These are phyloP conservation scores for Saccharomyces pastorianus DNA, from an alignment of 1,139 yeast genomes.

Conservation along the genomic window DNA sequence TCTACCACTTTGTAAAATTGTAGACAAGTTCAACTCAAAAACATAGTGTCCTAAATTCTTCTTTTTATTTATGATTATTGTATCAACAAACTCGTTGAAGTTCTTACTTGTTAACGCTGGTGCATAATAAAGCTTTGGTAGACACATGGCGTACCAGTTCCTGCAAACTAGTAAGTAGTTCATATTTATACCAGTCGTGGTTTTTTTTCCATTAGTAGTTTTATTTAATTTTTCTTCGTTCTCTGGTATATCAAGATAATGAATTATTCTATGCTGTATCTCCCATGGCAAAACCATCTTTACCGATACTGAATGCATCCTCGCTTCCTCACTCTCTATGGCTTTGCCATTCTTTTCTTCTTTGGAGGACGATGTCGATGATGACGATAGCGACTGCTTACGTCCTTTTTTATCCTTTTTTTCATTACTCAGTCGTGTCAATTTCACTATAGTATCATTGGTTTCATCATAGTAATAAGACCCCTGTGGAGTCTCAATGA, in stretches of 20 bases:
- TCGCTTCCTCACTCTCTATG: neutral
- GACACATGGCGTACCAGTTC: slow-evolving; percentile 48
- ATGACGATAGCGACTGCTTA: neutral
- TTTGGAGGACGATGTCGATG: neutral
- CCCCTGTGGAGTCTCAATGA: slow-evolving; percentile 11
- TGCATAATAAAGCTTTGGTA: slow-evolving; percentile 54
- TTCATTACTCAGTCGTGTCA: neutral
- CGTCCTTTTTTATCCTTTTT: neutral
- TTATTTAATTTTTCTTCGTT: neutral
- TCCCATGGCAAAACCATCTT: slow-evolving; percentile 38
- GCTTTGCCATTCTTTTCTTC: neutral
- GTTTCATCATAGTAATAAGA: slow-evolving; percentile 12
- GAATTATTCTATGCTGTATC: slow-evolving; percentile 46
- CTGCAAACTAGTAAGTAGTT: slow-evolving; percentile 54
- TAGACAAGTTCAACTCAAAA: slow-evolving; percentile 55
- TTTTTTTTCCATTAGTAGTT: neutral
- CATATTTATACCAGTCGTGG: slow-evolving; percentile 35
- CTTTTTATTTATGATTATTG: slow-evolving; percentile 41
- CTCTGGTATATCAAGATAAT: slow-evolving; percentile 26
- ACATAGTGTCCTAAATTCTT: slow-evolving; percentile 37
- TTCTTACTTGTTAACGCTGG: slow-evolving; percentile 63
- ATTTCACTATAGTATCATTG: slow-evolving; percentile 3
- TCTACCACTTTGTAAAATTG: slow-evolving; percentile 84
- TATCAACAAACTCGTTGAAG: slow-evolving; percentile 63
- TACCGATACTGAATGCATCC: neutral